These are phyloP conservation scores for Xylariaceae sp. DNA, from an alignment of 2,329 filamentous ascomycete species.

Conservation along the genomic window DNA sequence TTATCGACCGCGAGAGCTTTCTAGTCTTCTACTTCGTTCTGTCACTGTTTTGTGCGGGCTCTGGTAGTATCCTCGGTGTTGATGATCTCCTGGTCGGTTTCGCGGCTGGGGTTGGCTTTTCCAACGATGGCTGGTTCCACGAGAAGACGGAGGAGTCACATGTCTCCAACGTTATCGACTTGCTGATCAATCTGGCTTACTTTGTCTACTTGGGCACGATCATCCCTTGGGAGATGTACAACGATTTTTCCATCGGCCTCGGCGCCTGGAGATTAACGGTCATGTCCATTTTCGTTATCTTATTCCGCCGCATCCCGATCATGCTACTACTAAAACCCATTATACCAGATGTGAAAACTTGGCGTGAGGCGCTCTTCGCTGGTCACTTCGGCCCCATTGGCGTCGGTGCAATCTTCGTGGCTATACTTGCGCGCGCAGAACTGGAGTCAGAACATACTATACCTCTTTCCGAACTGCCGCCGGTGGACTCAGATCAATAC, in stretches of 20 bases:
- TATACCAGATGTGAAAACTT: constrained; percentile 96
- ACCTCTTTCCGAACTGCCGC: constrained; percentile 62
- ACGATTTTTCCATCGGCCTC: constrained; percentile 68
- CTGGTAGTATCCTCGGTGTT: constrained; percentile 83
- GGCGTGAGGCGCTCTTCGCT: constrained; percentile 93
- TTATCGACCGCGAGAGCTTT: constrained; percentile 96
- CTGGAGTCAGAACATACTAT: constrained; percentile 73
- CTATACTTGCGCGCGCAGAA: constrained; percentile 89
- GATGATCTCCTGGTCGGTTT: constrained; percentile 96
- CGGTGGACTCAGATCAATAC: constrained; percentile 53
- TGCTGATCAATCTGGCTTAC: constrained; percentile 94
- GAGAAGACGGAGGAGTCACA: constrained; percentile 98
- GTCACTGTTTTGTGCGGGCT: constrained; percentile 91
- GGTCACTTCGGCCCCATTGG: constrained; percentile 98
- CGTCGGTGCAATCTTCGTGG: constrained; percentile 92
- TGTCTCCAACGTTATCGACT: constrained; percentile 97
- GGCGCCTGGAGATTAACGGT: constrained; percentile 89
- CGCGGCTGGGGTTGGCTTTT: constrained; percentile 94
- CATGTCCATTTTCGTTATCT: constrained; percentile 85
- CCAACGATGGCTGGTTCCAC: constrained; percentile 97
- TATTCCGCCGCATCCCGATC: constrained; percentile 93
- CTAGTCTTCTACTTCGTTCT: constrained; percentile 98
- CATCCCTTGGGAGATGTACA: constrained; percentile 92
- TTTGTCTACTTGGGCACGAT: constrained; percentile 98
- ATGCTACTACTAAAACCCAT: constrained; percentile 89